Evolutionary conservation across 805 yeast species (phyloP), one percentile per base, ranked within the genome.

Genomic region (Candida quercuum): DNA sequence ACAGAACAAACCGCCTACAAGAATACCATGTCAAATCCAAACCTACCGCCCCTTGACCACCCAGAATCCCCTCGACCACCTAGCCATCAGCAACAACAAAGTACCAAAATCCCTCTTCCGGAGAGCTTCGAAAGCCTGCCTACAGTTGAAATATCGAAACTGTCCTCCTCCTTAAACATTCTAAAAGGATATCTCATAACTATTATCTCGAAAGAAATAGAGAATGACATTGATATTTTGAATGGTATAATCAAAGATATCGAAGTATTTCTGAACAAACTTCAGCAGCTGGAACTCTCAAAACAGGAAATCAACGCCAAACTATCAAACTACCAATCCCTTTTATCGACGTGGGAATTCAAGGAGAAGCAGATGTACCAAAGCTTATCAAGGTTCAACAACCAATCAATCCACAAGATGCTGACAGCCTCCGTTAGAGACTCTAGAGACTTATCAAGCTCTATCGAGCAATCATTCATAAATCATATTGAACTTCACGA

Each of bases 371-470:
- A 64, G 13, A 64, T 72, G 63, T 47, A 59, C 35, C 21, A 48
- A 1, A 38, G 53, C 0, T 36, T 65, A 5, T 55, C 57, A 26
- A 69, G 66, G 26, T 70, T 64, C 45, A 56, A 69, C 33, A 48
- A 57, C 14, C 58, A 54, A 1, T 62, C 64, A 2, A 41, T 72
- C 10, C 52, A 56, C 37, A 43, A 41, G 5, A 40, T 51, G 24
- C 47, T 71, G 10, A 55, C 58, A 16, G 34, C 37, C 1, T 48
- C 61, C 4, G 52, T 64, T 5, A 45, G 35, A 9, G 61, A 67
- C 19, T 44, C 66, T 3, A 60, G 64, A 42, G 33, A 56, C 32
- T 33, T 54, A 7, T 53, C 66, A 0, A 66, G 63, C 12, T 52
- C 59, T 1, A 47, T 71, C 15, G 54, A 61, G 16, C 43, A 49